Evolutionary conservation across 257 asterid species (phyloP).

Genomic region (Anisodus tanguticus): DNA sequence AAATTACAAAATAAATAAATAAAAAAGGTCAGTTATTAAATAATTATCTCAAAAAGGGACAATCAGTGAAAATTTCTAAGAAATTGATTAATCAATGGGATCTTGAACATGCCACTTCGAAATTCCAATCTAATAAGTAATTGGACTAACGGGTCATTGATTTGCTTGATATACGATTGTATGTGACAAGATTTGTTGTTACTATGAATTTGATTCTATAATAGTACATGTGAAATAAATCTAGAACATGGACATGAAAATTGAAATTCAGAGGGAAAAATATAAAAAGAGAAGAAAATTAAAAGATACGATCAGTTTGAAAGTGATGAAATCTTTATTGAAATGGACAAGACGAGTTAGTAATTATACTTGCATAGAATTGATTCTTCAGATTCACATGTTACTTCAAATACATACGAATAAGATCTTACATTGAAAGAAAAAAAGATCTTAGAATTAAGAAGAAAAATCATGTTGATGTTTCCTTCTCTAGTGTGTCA

Average conservation of each 20-base stretch:
- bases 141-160: not conserved
- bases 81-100: too few species aligned
- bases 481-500: not conserved
- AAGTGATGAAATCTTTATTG: not conserved
- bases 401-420: conserved; percentile 35
- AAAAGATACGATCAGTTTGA: not conserved
- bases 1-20: too few species aligned
- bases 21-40: too few species aligned
- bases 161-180: not conserved
- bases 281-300: not conserved
- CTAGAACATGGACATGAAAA: too few species aligned
- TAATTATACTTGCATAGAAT: conserved; percentile 38
- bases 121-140: too few species aligned
- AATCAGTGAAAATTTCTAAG: too few species aligned
- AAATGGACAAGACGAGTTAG: conserved; percentile 15
- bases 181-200: not conserved
- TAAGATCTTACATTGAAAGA: conserved; percentile 1
- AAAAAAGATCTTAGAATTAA: conserved; percentile 36
- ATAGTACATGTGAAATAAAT: too few species aligned
- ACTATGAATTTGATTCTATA: not conserved
- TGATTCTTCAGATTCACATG: conserved; percentile 42
- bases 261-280: too few species aligned
- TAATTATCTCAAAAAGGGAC: too few species aligned
- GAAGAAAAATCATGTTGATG: conserved; percentile 42
- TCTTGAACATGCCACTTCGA: too few species aligned